Evolutionary conservation across 2,329 filamentous ascomycete genomes (phyloP).

Genomic region (Teratosphaeria epicoccoides): DNA sequence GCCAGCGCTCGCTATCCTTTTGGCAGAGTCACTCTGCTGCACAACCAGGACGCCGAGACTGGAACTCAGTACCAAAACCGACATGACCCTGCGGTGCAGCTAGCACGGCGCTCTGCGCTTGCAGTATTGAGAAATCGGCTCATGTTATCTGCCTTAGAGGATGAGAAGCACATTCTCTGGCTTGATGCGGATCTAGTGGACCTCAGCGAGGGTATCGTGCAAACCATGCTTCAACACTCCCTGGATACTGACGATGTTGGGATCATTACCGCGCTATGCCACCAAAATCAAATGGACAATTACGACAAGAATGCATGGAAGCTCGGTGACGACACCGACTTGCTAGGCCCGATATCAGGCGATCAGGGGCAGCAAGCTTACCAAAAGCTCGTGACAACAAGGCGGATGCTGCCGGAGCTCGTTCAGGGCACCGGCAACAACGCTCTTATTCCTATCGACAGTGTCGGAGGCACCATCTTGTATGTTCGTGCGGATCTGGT

Average conservation of each 20-base stretch:
- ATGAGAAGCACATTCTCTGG: constrained; percentile 28
- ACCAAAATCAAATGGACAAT: constrained; percentile 23
- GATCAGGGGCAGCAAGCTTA: constrained; percentile 3
- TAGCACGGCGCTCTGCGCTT: constrained; percentile 18
- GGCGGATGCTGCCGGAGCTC: constrained; percentile 10
- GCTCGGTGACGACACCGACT: background rate
- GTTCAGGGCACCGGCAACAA: constrained; percentile 18
- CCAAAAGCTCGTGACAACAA: constrained; percentile 3
- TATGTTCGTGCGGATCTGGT: constrained; percentile 27
- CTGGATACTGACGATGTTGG: constrained; percentile 19
- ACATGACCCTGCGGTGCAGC: constrained; percentile 9
- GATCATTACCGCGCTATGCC: constrained; percentile 26
- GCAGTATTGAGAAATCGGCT: constrained; percentile 27
- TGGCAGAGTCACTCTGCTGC: constrained; percentile 5
- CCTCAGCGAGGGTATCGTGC: constrained; percentile 23
- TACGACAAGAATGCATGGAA: constrained; percentile 31
- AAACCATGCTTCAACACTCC: constrained; percentile 23
- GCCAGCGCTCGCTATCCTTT: constrained; percentile 4
- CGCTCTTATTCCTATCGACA: constrained; percentile 27
- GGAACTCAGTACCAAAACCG: constrained; percentile 6
- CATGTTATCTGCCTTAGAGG: constrained; percentile 22
- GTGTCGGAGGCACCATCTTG: constrained; percentile 28
- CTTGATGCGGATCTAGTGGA: constrained; percentile 30
- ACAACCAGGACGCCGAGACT: constrained; percentile 1
- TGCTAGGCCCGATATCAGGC: constrained; percentile 2